Conservation (phyloP, 1,284 basidiomycete genomes). For the Ustilago shanxiensis region DNA sequence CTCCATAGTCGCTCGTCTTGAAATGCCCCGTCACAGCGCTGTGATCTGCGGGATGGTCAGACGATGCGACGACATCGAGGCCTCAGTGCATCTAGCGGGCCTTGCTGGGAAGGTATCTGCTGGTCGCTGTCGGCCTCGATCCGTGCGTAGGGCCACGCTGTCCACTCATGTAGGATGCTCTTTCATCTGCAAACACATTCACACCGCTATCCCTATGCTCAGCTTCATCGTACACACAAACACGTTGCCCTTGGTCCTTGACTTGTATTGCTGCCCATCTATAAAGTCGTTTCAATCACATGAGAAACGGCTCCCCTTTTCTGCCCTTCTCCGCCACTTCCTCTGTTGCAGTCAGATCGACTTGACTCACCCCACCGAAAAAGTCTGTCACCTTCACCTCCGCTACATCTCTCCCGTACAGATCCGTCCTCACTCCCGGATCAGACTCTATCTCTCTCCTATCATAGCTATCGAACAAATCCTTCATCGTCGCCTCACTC, state of each 20-base stretch:
- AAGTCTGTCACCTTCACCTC: conserved; percentile 91
- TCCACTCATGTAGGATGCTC: background rate
- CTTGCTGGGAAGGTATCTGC: too few species aligned
- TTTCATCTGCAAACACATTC: background rate
- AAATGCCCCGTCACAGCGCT: background rate
- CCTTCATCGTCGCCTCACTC: conserved; percentile 81
- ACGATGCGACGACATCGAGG: background rate
- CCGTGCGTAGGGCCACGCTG: too few species aligned
- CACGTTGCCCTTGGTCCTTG: background rate
- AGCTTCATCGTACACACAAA: background rate
- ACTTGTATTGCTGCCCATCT: conserved; percentile 2
- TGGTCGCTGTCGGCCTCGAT: background rate
- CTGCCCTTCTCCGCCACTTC: background rate
- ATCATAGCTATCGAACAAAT: conserved; percentile 89
- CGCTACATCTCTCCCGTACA: conserved; percentile 80
- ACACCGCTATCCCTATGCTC: background rate
- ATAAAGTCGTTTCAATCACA: background rate
- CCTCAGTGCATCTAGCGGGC: too few species aligned
- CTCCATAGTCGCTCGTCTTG: background rate
- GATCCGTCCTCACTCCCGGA: conserved; percentile 85
- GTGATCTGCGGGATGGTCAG: background rate
- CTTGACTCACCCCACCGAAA: conserved; percentile 90
- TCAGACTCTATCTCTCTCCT: conserved; percentile 82
- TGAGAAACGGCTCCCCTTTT: conserved; percentile 17
- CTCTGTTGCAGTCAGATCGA: conserved; percentile 73